Conservation (phyloP, 2,329 filamentous ascomycete genomes). For the Aspergillus vadensis region DNA sequence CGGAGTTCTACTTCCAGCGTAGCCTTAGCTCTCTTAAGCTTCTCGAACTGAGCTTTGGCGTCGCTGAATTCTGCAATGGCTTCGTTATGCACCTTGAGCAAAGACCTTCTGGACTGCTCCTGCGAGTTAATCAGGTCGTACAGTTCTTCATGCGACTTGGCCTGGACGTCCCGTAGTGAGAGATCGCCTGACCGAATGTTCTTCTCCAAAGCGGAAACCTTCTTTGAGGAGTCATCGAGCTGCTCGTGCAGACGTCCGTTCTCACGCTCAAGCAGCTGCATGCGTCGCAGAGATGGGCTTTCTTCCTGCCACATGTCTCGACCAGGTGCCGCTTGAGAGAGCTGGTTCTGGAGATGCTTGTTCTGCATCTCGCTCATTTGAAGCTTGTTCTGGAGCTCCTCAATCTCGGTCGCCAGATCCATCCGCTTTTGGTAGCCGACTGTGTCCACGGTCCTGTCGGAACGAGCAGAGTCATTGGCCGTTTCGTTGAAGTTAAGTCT, state of each 20-base stretch:
- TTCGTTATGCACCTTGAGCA: constrained; percentile 83
- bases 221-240: constrained; percentile 90
- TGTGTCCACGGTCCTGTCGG: constrained; percentile 82
- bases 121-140: constrained; percentile 91
- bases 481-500: constrained; percentile 67
- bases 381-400: constrained; percentile 90
- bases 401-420: constrained; percentile 86
- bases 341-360: constrained; percentile 82
- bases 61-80: constrained; percentile 82
- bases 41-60: constrained; percentile 83
- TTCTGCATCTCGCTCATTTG: constrained; percentile 96
- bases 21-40: constrained; percentile 77
- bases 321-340: constrained; percentile 68
- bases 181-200: constrained; percentile 84
- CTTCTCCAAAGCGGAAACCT: constrained; percentile 85
- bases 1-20: constrained; percentile 82
- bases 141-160: constrained; percentile 90
- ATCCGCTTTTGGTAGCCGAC: constrained; percentile 82
- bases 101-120: constrained; percentile 79
- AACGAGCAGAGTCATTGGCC: constrained; percentile 72
- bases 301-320: constrained; percentile 69
- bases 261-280: constrained; percentile 88
- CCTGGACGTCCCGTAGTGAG: constrained; percentile 85
- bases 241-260: constrained; percentile 91
- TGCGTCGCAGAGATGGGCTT: constrained; percentile 74